These are phyloP conservation scores for Beauveria sp. DNA, from an alignment of 2,329 filamentous ascomycete species.

Conservation along the genomic window DNA sequence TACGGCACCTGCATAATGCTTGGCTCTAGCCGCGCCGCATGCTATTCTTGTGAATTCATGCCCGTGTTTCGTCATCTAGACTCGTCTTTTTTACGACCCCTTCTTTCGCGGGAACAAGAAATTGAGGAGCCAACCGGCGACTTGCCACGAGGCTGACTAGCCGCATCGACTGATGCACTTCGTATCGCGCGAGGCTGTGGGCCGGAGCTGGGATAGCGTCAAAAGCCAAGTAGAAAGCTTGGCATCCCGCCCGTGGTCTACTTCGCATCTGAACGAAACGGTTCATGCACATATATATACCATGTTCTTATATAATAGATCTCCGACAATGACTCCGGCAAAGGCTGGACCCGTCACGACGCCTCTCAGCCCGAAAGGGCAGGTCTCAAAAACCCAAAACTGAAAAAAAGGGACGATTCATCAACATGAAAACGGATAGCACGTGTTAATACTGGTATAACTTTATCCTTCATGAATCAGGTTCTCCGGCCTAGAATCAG, in stretches of 20 bases:
- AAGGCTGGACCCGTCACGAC: not conserved
- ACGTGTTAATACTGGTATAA: not conserved
- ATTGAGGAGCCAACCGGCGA: no score
- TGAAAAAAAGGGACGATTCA: not conserved
- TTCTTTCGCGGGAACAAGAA: no score
- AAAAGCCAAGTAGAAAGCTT: constrained; percentile 4
- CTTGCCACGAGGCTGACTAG: constrained; percentile 1
- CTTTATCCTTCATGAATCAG: not conserved
- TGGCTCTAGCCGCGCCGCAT: not conserved
- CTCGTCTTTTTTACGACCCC: no score
- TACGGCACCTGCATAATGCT: not conserved
- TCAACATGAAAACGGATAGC: not conserved
- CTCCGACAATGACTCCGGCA: no score
- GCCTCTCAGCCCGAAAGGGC: not conserved
- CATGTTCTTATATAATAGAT: no score
- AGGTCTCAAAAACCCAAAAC: not conserved
- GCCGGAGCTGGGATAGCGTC: constrained; percentile 5
- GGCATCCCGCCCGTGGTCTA: not conserved
- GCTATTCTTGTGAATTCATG: not conserved
- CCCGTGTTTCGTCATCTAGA: no score
- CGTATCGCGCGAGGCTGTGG: not conserved
- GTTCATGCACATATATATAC: no score
- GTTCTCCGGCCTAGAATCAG: not conserved
- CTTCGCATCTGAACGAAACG: no score
- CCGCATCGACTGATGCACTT: not conserved